Conservation (phyloP, 352 stramenopile genomes). For the Thalassiosira exigua region DNA sequence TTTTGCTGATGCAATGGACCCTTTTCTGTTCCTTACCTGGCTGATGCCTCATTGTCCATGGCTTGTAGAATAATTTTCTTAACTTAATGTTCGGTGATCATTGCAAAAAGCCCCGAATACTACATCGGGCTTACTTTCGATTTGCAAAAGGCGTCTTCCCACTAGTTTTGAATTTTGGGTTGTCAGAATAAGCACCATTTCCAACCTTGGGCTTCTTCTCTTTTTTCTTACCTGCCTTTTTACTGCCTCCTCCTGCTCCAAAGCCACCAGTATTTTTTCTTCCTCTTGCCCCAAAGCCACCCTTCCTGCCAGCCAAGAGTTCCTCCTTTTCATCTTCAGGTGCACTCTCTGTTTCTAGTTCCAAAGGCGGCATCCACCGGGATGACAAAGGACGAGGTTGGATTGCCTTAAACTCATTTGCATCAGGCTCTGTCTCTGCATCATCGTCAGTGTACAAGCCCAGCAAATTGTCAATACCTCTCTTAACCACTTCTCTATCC, state of each 20-base stretch:
- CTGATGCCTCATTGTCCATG: too few relatives aligned
- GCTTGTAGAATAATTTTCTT: too few relatives aligned
- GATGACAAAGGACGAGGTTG: constrained; percentile 25
- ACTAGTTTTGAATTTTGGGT: constrained; percentile 21
- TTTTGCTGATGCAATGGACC: too few relatives aligned
- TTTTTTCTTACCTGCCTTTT: constrained; percentile 16
- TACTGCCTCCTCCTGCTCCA: constrained; percentile 15
- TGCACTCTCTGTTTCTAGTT: not conserved
- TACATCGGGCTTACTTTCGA: constrained; percentile 25
- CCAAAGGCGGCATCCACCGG: constrained; percentile 42
- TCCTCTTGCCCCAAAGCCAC: constrained; percentile 26
- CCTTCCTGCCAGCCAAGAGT: not conserved
- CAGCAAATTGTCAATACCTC: constrained; percentile 44
- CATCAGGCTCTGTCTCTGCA: constrained; percentile 25
- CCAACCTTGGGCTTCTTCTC: constrained; percentile 18
- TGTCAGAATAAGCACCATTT: constrained; percentile 3
- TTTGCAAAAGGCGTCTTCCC: constrained; percentile 19
- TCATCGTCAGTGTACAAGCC: constrained; percentile 39
- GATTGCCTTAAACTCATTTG: constrained; percentile 13
- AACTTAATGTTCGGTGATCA: too few relatives aligned
- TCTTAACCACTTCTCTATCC: constrained; percentile 39
- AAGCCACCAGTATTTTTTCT: constrained; percentile 17
- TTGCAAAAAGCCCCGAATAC: too few relatives aligned
- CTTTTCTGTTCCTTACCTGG: too few relatives aligned
- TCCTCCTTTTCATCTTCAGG: constrained; percentile 1